Evolutionary conservation across 2,329 filamentous ascomycete genomes (phyloP).

Genomic region (Penicillium griseofulvum): DNA sequence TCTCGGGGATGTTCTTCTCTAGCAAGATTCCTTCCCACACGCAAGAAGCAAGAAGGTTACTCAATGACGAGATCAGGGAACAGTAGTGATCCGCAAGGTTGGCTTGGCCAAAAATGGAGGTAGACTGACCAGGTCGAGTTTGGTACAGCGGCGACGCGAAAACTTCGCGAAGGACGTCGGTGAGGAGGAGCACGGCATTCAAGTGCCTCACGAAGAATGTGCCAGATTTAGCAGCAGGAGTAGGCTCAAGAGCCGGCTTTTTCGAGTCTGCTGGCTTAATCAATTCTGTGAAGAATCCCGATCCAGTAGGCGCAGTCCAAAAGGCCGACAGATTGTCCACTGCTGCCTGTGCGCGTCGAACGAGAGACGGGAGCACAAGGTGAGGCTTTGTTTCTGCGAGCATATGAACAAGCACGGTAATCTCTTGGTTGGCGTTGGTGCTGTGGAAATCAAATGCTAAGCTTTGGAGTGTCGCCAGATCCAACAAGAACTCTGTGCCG

Average conservation of each 20-base stretch:
- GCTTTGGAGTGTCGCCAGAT: conserved; percentile 78
- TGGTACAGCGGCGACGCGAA: conserved; percentile 65
- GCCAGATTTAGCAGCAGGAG: conserved; percentile 55
- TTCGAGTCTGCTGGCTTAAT: conserved; percentile 38
- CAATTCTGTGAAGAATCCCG: conserved; percentile 70
- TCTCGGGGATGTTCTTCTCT: conserved; percentile 67
- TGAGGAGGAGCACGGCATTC: conserved; percentile 71
- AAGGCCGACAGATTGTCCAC: conserved; percentile 68
- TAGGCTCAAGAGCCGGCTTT: conserved; percentile 24
- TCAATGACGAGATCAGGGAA: conserved; percentile 69
- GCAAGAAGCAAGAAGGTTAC: conserved; percentile 72
- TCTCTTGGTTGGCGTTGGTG: conserved; percentile 63
- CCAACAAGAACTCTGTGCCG: conserved; percentile 78
- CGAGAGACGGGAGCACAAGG: conserved; percentile 74
- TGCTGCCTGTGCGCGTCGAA: conserved; percentile 69
- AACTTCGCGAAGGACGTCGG: conserved; percentile 70
- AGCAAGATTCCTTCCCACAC: conserved; percentile 82
- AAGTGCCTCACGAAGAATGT: conserved; percentile 76
- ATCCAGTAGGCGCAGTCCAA: conserved; percentile 50
- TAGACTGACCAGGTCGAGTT: conserved; percentile 59
- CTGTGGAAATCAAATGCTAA: conserved; percentile 72
- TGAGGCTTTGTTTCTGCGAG: conserved; percentile 79
- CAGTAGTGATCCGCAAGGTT: conserved; percentile 84
- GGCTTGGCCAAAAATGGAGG: conserved; percentile 67
- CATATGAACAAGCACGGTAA: conserved; percentile 71